Evolutionary conservation across 2,329 filamentous ascomycete species (phyloP).

Genomic region (Xylaria sp.): DNA sequence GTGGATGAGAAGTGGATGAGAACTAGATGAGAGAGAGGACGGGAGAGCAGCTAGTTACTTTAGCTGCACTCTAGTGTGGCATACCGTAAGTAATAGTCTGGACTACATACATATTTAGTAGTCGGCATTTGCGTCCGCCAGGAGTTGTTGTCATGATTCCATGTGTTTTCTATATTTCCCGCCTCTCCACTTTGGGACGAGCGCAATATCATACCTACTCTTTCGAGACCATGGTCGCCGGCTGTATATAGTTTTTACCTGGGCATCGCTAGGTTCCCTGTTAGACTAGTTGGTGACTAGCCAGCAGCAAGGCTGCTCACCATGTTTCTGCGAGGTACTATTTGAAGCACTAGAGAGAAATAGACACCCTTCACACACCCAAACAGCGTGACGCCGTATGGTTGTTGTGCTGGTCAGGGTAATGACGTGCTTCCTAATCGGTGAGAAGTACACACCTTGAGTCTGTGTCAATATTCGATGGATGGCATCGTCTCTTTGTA

Average conservation of each 20-base stretch:
- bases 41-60: background rate
- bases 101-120: background rate
- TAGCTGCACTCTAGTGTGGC: background rate
- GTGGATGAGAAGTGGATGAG: background rate
- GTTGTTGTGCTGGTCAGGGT: background rate
- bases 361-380: background rate
- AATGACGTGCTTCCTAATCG: no score
- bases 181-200: background rate
- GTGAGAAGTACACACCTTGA: background rate
- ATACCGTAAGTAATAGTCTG: slow-evolving; percentile 2
- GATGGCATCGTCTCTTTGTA: background rate
- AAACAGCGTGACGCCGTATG: slow-evolving; percentile 4
- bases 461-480: background rate
- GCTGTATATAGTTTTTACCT: background rate
- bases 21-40: background rate
- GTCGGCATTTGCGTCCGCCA: background rate
- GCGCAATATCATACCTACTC: background rate
- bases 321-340: background rate
- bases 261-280: background rate
- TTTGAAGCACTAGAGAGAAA: background rate
- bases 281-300: background rate
- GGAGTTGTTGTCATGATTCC: background rate
- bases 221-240: background rate
- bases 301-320: background rate
- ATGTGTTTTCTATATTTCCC: background rate